Evolutionary conservation across 495 filamentous ascomycete genomes (phyloP), one percentile per base, ranked within the genome.

Genomic region (Annulohypoxylon nitens): DNA sequence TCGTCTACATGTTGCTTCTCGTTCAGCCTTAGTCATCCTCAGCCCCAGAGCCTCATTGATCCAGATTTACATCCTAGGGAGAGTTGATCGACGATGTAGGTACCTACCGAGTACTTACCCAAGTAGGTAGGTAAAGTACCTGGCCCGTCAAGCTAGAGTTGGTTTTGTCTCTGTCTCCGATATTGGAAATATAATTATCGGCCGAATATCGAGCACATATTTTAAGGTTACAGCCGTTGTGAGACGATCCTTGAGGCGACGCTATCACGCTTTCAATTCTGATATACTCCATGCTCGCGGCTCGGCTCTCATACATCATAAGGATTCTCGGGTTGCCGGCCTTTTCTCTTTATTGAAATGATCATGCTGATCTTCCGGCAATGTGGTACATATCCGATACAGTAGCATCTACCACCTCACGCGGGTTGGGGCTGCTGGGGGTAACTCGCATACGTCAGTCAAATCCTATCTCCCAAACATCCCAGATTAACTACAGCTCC

Each of bases 361-460:
- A 63, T 36, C 18, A 25, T 60, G 71, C 71, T 67, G 71, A 74
- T 74, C 71, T 58, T 54, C 36, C 34, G 20, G 58, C 25, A 36
- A 37, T 59, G 62, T 30, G 50, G 51, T 39, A 41, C 57, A 41
- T 36, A 34, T 47, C 59, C 36, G 57, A 64, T 25, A 63, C 41
- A n/a, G 60, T 67, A 67, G 58, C 18, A 61, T 70, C 67, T 41
- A 47, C 55, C 33, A 63, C 48, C 63, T 53, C 43, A 20, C 47
- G 61, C 71, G 71, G 71, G 71, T 36, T n/a, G 26, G 65, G 65
- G 71, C 61, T 61, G 71, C 34, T n/a, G 26, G 65, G 65, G 71
- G 66, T 61, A 57, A 33, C 36, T 23, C 65, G 43, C 71, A 69
- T 75, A 70, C 67, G 67, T 70, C 72, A 75, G 72, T 25, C 47